These are phyloP conservation scores for Aspergillus homomorphus DNA, from an alignment of 495 filamentous ascomycete species.

Conservation along the genomic window DNA sequence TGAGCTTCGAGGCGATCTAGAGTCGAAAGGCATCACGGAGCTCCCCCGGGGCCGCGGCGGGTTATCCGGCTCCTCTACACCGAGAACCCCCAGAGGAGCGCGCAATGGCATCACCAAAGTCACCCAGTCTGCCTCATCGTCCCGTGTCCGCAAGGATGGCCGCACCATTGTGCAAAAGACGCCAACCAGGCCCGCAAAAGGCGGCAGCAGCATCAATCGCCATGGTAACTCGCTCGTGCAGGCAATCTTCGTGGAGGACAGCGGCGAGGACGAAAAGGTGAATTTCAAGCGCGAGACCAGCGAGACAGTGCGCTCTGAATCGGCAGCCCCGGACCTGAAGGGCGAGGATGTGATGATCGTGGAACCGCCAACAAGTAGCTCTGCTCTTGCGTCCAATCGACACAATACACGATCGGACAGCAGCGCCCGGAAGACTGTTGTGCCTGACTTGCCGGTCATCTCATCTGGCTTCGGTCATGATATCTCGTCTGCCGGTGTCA, in stretches of 20 bases:
- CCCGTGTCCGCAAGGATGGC: slow-evolving; percentile 4
- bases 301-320: not conserved
- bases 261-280: not conserved
- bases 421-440: not conserved
- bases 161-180: not conserved
- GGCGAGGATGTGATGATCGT: not conserved
- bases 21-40: slow-evolving; percentile 8
- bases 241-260: slow-evolving; percentile 17
- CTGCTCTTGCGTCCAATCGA: not conserved
- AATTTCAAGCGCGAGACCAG: not conserved
- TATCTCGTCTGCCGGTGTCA: not conserved
- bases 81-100: slow-evolving; percentile 20
- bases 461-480: not conserved
- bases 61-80: slow-evolving; percentile 8
- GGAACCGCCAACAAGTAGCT: not conserved
- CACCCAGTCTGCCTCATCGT: slow-evolving; percentile 2
- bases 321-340: not conserved
- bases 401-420: not conserved
- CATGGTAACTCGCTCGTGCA: slow-evolving; percentile 5
- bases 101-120: slow-evolving; percentile 16
- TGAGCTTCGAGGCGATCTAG: slow-evolving; percentile 13
- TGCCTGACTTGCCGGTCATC: not conserved
- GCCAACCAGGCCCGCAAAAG: slow-evolving; percentile 4
- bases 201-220: not conserved
- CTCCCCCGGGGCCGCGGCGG: slow-evolving; percentile 12